Conservation (phyloP, 2,329 filamentous ascomycete species). For the Cryphonectria radicalis region DNA sequence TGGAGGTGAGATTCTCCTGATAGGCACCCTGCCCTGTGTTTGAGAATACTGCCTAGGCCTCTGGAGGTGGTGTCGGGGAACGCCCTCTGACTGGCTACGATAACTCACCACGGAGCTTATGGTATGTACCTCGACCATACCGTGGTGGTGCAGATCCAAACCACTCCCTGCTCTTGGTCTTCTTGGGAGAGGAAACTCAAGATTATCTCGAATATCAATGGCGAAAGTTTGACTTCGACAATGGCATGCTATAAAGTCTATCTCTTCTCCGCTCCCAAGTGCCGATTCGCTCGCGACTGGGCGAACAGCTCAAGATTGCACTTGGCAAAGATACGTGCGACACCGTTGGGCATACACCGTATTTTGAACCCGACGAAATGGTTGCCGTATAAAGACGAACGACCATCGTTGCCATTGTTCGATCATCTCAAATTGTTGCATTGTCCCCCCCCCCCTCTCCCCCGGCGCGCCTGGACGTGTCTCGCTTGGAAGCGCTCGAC, state of each 20-base stretch:
- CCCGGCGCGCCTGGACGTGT: neutral
- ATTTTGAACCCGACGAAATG: neutral
- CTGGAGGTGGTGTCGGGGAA: slow-evolving; percentile 24
- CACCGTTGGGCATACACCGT: neutral
- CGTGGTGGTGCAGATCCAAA: neutral
- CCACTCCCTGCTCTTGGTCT: neutral
- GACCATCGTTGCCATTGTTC: neutral
- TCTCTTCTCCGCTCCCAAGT: neutral
- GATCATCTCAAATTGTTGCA: neutral
- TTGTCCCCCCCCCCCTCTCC: neutral
- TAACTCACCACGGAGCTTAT: neutral
- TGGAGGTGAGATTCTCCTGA: slow-evolving; percentile 24
- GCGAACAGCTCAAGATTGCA: neutral
- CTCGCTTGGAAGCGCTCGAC: neutral
- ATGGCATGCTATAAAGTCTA: neutral
- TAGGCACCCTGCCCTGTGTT: slow-evolving; percentile 29
- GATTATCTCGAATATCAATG: neutral
- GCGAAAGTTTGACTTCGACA: neutral
- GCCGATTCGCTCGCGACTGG: neutral
- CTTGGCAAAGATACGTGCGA: neutral
- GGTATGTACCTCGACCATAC: neutral
- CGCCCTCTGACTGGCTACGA: slow-evolving; percentile 19
- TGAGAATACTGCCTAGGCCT: slow-evolving; percentile 34
- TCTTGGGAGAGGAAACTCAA: neutral
- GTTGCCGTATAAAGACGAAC: neutral